Evolutionary conservation across 257 asterid genomes (phyloP), one percentile per base, ranked within the genome.

Genomic region (Ocimum tenuiflorum): DNA sequence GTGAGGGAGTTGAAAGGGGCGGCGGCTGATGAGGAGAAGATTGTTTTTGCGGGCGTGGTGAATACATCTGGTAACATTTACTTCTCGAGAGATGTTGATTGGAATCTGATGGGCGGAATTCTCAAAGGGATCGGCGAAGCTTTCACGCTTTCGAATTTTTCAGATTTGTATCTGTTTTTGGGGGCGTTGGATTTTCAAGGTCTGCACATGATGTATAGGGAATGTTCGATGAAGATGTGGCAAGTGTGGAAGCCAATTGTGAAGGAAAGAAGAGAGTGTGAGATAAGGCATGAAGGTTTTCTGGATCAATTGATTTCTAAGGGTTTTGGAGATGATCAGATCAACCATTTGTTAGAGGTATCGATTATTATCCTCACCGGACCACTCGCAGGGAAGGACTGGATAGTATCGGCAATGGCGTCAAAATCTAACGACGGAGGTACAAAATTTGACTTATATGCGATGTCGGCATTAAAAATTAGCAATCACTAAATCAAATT

Each of bases 151-250:
- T 77, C 79, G 7, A 78, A 82, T 33, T 14, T 82, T n/a, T 41
- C 84, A 3, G 83, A 82, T 15, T 75, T 80, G 38, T 82, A 52
- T 50, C 86, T 86, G 0, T 3, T 70, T 63, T 27, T 80, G 0
- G 6, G 68, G n/a, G 67, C 27, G 22, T 50, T 80, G 0, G 91
- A 85, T 75, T 70, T 62, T 63, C 88, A 82, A 58, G 88, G 88
- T 50, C 8, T 78, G 13, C 48, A 45, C 0, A 76, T 41, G 65
- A 78, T 56, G 45, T 36, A 67, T 19, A 22, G 1, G 18, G 48
- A 42, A 3, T 6, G 57, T 29, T 17, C 3, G 0, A 0, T 17
- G 52, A 49, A 54, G 68, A 14, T 74, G 74, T 15, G 52, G 18
- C 64, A 29, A 0, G 15, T 67, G 43, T 85, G 80, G 85, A 82